These are phyloP conservation scores for Fusarium keratoplasticum DNA, from an alignment of 2,329 filamentous ascomycete genomes.

Conservation along the genomic window DNA sequence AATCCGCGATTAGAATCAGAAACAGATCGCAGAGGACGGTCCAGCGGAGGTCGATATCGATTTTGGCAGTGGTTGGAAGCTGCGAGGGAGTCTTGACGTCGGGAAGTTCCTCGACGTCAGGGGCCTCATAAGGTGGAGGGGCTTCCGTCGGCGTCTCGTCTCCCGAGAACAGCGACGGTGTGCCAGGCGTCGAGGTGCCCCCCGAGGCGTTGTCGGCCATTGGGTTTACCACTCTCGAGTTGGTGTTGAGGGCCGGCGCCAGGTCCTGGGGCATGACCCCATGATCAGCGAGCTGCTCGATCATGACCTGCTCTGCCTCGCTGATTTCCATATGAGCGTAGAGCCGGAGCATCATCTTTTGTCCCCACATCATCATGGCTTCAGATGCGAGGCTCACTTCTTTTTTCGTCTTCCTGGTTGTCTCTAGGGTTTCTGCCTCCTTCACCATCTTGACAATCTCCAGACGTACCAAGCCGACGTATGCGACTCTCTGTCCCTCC, in stretches of 20 bases:
- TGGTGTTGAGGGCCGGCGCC: slow-evolving; percentile 88
- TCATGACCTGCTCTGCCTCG: slow-evolving; percentile 94
- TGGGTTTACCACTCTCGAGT: slow-evolving; percentile 92
- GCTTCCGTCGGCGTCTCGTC: slow-evolving; percentile 62
- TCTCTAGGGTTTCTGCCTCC: slow-evolving; percentile 71
- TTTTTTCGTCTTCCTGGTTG: slow-evolving; percentile 77
- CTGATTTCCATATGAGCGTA: slow-evolving; percentile 98
- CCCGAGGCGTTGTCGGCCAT: slow-evolving; percentile 67
- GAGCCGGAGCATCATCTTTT: slow-evolving; percentile 96
- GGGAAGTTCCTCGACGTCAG: slow-evolving; percentile 77
- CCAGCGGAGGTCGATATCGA: slow-evolving; percentile 97
- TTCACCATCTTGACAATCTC: slow-evolving; percentile 82
- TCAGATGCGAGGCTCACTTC: slow-evolving; percentile 76
- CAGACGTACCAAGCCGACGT: slow-evolving; percentile 89
- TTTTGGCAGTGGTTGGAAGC: slow-evolving; percentile 81
- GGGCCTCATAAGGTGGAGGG: slow-evolving; percentile 71
- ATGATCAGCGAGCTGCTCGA: slow-evolving; percentile 94
- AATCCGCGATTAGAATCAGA: slow-evolving; percentile 95
- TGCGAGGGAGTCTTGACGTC: slow-evolving; percentile 86
- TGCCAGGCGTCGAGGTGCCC: slow-evolving; percentile 33
- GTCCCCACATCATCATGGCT: slow-evolving; percentile 92
- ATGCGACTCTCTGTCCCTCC: slow-evolving; percentile 94
- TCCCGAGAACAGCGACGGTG: slow-evolving; percentile 35
- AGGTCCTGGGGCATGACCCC: slow-evolving; percentile 88
- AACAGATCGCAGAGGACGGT: slow-evolving; percentile 97